Base-by-base conservation (phyloP, 352 stramenopile genomes). In the Phytophthora citrophthora region DNA sequence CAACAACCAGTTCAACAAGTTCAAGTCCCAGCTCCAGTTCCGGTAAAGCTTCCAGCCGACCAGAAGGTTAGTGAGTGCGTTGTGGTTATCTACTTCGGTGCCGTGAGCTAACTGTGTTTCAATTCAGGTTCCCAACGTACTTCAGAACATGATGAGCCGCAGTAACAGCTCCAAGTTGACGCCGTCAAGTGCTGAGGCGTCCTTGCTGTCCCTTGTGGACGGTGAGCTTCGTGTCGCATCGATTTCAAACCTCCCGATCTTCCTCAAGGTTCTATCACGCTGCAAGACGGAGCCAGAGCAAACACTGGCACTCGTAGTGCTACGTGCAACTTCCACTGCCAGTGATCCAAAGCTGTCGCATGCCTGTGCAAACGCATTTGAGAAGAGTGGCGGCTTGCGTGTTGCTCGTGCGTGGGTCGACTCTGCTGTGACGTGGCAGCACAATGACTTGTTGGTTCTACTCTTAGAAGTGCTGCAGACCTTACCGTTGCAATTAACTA, bases 381-480 rank as follows among this genome's bases (percentile, higher is more conserved):
- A 95, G 54, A 89, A 87, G 50, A 79, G 70, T 34, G 85, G 82
- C 15, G 87, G 87, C 0, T 59, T 95, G 27, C 89, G 89, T 63
- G 74, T 92, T n/a, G 80, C 85, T 32, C 86, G 84, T 53, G 66
- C 77, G 29, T 95, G 87, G 87, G 80, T 95, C 12, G 83, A 92
- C 27, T 77, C 83, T 43, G 85, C 85, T 13, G 82, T 94, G 4
- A 74, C 88, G 18, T 94, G 83, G 82, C 83, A 86, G 61, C 87
- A 95, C 67, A 89, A 75, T 26, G 84, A 93, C 45, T 72, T 95
- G 46, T 71, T 95, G 39, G 81, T 93, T 48, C 65, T 94, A 48
- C 70, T 95, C 44, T 78, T 95, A 65, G 79, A 90, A 67, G 86
- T 93, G 55, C 67, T 95, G 46, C 89, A 94, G 69, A 78, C 77